Conservation (phyloP, 306 rosid genomes). For the Parietaria judaica region DNA sequence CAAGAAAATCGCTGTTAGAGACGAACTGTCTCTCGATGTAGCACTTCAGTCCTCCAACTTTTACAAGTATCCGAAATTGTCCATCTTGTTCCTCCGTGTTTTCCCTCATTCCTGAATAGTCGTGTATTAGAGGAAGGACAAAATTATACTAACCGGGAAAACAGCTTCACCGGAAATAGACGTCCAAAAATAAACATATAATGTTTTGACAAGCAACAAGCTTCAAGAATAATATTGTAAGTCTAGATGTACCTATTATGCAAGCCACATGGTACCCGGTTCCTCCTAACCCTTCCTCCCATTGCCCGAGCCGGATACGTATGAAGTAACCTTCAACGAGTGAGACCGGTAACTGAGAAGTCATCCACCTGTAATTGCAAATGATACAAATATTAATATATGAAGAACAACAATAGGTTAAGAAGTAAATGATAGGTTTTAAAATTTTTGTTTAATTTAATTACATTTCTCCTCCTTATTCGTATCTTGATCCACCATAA, state of each 20-base stretch:
- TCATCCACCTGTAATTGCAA: conserved; percentile 50
- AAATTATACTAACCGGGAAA: not conserved
- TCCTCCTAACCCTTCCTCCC: conserved; percentile 77
- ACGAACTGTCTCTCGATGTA: conserved; percentile 53
- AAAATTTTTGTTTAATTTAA: too few species aligned
- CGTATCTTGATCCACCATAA: too few species aligned
- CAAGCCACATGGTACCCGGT: conserved; percentile 81
- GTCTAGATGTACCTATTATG: conserved; percentile 54
- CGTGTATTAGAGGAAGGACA: conserved; percentile 11
- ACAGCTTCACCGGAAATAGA: conserved; percentile 1
- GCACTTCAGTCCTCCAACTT: conserved; percentile 54
- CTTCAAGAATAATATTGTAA: conserved; percentile 1
- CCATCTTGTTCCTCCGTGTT: conserved; percentile 26
- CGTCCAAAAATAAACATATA: not conserved
- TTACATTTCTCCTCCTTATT: too few species aligned
- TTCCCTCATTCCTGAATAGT: conserved; percentile 37
- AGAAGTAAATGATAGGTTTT: too few species aligned
- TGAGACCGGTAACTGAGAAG: conserved; percentile 34
- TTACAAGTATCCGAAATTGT: conserved; percentile 44
- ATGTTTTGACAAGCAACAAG: conserved; percentile 2
- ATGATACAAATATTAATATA: conserved; percentile 1
- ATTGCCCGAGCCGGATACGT: conserved; percentile 82
- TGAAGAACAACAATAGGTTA: not conserved
- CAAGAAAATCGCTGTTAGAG: conserved; percentile 83
- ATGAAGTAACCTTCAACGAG: conserved; percentile 73